Evolutionary conservation across 2,329 filamentous ascomycete species (phyloP).

Genomic region (Diaporthe ampelina): DNA sequence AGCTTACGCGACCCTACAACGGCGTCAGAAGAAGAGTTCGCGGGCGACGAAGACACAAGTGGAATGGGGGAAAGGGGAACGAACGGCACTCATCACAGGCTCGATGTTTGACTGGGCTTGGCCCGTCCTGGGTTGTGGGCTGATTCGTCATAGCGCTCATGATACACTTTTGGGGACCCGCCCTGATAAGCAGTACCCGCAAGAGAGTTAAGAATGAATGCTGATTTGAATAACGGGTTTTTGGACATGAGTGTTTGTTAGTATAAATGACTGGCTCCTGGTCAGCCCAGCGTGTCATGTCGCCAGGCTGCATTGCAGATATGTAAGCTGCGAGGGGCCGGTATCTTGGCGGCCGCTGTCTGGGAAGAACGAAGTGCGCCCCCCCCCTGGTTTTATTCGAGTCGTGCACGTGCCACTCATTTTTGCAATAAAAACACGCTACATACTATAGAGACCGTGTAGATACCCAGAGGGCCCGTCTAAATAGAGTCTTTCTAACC

Average conservation of each 20-base stretch:
- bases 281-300: background rate
- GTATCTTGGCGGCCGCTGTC: background rate
- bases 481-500: no score
- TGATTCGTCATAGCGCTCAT: slow-evolving; percentile 17
- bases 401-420: no score
- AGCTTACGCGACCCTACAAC: slow-evolving; percentile 71
- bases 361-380: no score
- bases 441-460: no score
- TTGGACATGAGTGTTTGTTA: background rate
- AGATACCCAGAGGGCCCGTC: no score
- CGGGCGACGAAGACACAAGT: background rate
- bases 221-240: background rate
- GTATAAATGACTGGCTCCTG: background rate
- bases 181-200: slow-evolving; percentile 1
- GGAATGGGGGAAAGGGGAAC: slow-evolving; percentile 51
- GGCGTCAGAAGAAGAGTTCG: slow-evolving; percentile 46
- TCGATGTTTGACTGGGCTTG: slow-evolving; percentile 61
- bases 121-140: background rate
- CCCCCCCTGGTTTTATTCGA: no score
- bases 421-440: no score
- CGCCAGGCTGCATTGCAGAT: background rate
- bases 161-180: background rate
- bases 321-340: slow-evolving; percentile 15
- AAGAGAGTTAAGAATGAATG: background rate
- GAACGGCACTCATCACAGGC: slow-evolving; percentile 77